phyloP scores from a whole-genome alignment of 495 filamentous ascomycete species.

The Hypoxylon cercidicola region DNA sequence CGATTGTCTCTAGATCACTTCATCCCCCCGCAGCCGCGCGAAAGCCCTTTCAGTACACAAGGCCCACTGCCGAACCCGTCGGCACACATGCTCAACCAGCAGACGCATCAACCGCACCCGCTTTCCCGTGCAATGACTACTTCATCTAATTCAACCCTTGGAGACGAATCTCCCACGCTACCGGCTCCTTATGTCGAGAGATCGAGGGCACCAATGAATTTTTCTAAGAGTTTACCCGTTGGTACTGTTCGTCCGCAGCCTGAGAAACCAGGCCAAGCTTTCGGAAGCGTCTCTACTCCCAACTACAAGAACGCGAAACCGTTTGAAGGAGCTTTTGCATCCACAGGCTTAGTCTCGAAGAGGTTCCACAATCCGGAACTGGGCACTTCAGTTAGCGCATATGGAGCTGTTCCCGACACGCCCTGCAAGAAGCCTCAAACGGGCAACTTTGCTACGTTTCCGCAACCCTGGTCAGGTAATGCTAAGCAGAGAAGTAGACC shows the following conservation, averaged over 20 bases:
- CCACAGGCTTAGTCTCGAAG: conserved; percentile 94
- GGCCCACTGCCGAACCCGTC: conserved; percentile 65
- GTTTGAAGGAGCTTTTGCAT: conserved; percentile 87
- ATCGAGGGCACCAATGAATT: conserved; percentile 63
- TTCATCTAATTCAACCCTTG: conserved; percentile 80
- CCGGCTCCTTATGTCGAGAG: conserved; percentile 65
- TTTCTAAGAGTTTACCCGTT: conserved; percentile 83
- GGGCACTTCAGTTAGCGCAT: conserved; percentile 18
- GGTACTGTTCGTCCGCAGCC: conserved; percentile 37
- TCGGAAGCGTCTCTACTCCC: conserved; percentile 76
- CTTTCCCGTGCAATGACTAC: conserved; percentile 85
- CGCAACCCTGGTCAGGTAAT: conserved; percentile 61
- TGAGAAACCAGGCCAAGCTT: conserved; percentile 16
- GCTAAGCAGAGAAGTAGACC: conserved; percentile 57
- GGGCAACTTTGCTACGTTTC: conserved; percentile 71
- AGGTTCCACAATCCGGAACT: conserved; percentile 68
- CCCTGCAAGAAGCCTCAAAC: conserved; percentile 83
- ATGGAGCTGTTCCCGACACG: conserved; percentile 81
- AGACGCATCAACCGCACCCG: conserved; percentile 75
- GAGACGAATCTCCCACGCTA: conserved; percentile 79
- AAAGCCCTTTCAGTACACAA: conserved; percentile 70
- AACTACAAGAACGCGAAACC: conserved; percentile 87
- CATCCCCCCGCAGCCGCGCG: conserved; percentile 66
- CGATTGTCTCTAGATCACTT: conserved; percentile 83
- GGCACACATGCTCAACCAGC: conserved; percentile 58